These are phyloP conservation scores for Nepenthes alata DNA, from an alignment of 179 eudicot genomes.

Conservation along the genomic window DNA sequence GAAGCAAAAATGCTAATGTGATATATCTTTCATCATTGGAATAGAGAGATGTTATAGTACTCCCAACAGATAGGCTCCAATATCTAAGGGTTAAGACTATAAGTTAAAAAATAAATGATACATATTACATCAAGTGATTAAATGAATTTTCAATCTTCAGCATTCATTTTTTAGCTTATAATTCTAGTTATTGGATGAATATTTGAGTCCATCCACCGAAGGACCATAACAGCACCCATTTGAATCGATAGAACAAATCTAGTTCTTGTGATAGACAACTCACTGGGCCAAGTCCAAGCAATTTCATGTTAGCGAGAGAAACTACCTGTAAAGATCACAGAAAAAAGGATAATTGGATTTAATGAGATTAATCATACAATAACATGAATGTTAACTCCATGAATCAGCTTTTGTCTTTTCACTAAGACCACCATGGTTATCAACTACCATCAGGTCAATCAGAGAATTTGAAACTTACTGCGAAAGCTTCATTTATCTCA, in stretches of 20 bases:
- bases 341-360: background rate
- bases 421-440: background rate
- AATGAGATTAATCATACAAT: background rate
- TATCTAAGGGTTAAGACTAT: no score
- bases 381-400: background rate
- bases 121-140: no score
- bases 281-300: constrained; percentile 64
- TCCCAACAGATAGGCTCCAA: no score
- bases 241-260: no score
- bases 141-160: no score
- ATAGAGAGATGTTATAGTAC: no score
- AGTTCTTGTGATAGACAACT: constrained; percentile 17
- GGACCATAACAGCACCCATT: no score
- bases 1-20: background rate
- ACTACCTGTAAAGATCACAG: constrained; percentile 54
- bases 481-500: constrained; percentile 43
- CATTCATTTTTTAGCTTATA: no score
- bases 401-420: background rate
- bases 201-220: no score
- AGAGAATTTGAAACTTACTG: constrained; percentile 16
- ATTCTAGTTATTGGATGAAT: no score
- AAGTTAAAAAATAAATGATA: no score
- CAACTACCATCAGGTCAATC: background rate
- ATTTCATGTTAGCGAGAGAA: constrained; percentile 75
- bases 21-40: background rate